Percentiles rank a stretch among this genome's conserved stretches.
These are phyloP conservation scores for Coemansia sp. DNA, from an alignment of 192 early-diverging fungal genomes.

Conservation along the genomic window DNA sequence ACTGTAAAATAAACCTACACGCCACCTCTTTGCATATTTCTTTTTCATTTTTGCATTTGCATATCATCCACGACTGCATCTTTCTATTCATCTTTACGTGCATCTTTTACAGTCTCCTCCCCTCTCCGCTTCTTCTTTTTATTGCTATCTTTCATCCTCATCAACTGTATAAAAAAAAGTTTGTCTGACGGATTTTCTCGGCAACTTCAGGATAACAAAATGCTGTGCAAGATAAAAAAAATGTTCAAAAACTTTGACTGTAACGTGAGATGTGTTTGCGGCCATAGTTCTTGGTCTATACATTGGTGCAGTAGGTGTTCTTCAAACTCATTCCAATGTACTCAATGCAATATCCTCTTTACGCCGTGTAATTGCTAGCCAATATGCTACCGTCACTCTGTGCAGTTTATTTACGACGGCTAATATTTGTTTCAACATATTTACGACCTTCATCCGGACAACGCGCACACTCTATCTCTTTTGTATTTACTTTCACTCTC, in stretches of 20 bases:
- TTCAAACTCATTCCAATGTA: slow-evolving; percentile 48
- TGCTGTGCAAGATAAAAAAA: slow-evolving; percentile 32
- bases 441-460: not conserved
- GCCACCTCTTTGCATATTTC: not conserved
- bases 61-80: slow-evolving; percentile 1
- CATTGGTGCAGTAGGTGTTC: slow-evolving; percentile 44
- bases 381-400: not conserved
- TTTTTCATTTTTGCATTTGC: not conserved
- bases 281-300: slow-evolving; percentile 47
- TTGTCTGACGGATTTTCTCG: slow-evolving; percentile 5
- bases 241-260: slow-evolving; percentile 33
- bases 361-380: slow-evolving; percentile 13
- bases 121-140: not conserved
- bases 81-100: slow-evolving; percentile 1
- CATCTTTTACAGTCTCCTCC: not conserved
- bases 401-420: not conserved
- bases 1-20: slow-evolving; percentile 1
- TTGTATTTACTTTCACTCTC: not conserved
- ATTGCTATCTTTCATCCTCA: not conserved
- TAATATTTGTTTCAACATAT: not conserved
- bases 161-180: slow-evolving; percentile 10
- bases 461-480: not conserved
- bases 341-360: slow-evolving; percentile 41
- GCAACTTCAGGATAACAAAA: slow-evolving; percentile 6
- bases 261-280: slow-evolving; percentile 44